Evolutionary conservation across 331 rosid genomes (phyloP), one percentile per base, ranked within the genome.

Genomic region (Cydonia oblonga): DNA sequence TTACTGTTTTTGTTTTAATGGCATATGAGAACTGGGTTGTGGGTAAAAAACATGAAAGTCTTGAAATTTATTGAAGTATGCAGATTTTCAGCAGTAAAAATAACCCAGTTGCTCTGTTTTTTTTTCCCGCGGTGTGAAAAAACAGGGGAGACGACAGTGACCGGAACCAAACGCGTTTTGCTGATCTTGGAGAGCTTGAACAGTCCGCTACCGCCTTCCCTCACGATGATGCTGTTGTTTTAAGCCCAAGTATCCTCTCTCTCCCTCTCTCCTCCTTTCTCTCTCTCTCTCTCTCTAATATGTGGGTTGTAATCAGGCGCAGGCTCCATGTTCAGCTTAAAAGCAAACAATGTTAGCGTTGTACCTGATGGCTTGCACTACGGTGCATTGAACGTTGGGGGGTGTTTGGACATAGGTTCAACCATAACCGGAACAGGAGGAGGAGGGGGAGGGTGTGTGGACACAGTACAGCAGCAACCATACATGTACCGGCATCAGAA

Each of bases 151-250:
- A 84, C 16, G 87, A 86, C 28, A 51, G 77, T 38, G 73, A 64
- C 42, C 61, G 83, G 77, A 84, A 79, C 79, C 78, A 61, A 44
- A 64, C 83, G 38, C 86, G 91, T 51, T 87, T 87, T 70, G 57
- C 81, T 76, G 87, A 87, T 76, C 80, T 92, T 79, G 90, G 85
- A 26, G 93, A 86, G 59, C 87, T 87, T 86, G 90, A 86, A 33
- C 90, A 85, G 44, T 83, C 90, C 74, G 75, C 88, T 75, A 57
- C 84, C 23, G 72, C 78, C 70, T 89, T 91, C 68, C 87, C 81
- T 53, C 88, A 71, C 25, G 78, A 91, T 23, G 88, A 87, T 75
- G 87, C 84, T 87, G 84, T 79, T 87, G 93, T 83, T 89, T 86
- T 87, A 84, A 84, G 86, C 78, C 72, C 92, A 83, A 86, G 97